Evolutionary conservation across 2,329 filamentous ascomycete genomes (phyloP).

Genomic region (Colletotrichum nymphaeae): DNA sequence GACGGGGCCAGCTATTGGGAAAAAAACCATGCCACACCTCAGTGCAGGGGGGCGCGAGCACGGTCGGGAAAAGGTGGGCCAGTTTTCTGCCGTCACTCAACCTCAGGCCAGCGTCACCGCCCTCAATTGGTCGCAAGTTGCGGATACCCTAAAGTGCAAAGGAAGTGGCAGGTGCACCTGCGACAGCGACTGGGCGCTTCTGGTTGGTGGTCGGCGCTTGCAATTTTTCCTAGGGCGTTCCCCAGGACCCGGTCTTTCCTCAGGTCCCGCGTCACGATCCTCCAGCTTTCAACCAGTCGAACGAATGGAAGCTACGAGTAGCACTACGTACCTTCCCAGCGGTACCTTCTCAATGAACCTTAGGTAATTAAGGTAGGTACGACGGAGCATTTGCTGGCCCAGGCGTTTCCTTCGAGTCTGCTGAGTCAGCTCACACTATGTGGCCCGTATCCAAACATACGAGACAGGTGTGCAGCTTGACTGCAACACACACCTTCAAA

Average conservation of each 20-base stretch:
- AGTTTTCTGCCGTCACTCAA: conserved; percentile 20
- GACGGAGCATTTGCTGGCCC: not conserved
- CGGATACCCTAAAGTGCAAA: not conserved
- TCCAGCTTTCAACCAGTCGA: not conserved
- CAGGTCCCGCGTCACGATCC: not conserved
- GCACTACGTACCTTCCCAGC: not conserved
- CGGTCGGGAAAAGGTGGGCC: not conserved
- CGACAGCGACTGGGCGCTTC: not conserved
- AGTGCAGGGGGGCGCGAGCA: conserved; percentile 19
- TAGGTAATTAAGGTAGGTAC: not conserved
- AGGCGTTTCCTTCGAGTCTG: not conserved
- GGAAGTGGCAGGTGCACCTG: not conserved
- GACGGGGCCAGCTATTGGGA: conserved; percentile 16
- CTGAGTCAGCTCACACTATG: conserved; percentile 1
- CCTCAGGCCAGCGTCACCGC: conserved; percentile 20
- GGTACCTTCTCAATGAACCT: not conserved
- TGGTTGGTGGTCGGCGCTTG: conserved; percentile 22
- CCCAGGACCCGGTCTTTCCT: not conserved
- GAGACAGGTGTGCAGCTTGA: not conserved
- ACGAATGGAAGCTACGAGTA: not conserved
- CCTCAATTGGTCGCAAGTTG: not conserved
- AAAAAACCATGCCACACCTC: conserved; percentile 20
- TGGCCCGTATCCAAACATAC: not conserved
- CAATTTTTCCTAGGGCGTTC: conserved; percentile 4
- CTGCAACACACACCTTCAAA: conserved; percentile 5